Evolutionary conservation across 2,329 filamentous ascomycete genomes (phyloP), one percentile per base, ranked within the genome.

Genomic region (Dryadomyces quercus-mongolicae): DNA sequence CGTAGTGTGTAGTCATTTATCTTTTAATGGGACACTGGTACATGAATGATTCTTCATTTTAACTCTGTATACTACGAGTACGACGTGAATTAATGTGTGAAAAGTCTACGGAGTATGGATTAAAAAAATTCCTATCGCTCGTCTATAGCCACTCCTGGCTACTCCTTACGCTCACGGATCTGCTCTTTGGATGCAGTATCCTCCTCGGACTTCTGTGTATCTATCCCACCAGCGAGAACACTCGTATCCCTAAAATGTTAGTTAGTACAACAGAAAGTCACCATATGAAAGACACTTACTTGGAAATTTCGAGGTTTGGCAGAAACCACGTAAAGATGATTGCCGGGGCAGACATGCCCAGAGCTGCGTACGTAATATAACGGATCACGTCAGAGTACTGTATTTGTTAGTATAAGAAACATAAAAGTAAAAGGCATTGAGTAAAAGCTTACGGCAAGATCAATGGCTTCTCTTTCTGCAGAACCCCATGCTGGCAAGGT

Each of bases 351-450:
- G 62, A 60, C 31, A 58, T 49, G 2, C 58, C 63, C 8, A 65
- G 43, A 16, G 63, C 62, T 1, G 61, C 56, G 45, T 63, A 64
- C 2, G 62, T 64, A 46, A 64, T 62, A 44, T 62, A 62, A 18
- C 55, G 58, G 55, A 65, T 59, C 13, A 65, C 60, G 12, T 59
- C 58, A 18, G 62, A 60, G 53, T 60, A 65, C 61, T 64, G n/a
- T n/a, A 12, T n/a, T 15, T 31, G 16, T 25, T 5, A 47, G 45
- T 20, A 16, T 5, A 25, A 25, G 13, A 25, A 47, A n/a, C n/a
- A n/a, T n/a, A n/a, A 1, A 34, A 25, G 21, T 31, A 22, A 31
- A 13, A 9, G 18, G n/a, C n/a, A n/a, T 2, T 31, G 2, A 22
- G n/a, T n/a, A 34, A 38, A 49, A 18, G 40, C 55, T 25, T 40